Evolutionary conservation across 1,284 basidiomycete species (phyloP), one percentile per base, ranked within the genome.

Genomic region (Golubevia sp.): DNA sequence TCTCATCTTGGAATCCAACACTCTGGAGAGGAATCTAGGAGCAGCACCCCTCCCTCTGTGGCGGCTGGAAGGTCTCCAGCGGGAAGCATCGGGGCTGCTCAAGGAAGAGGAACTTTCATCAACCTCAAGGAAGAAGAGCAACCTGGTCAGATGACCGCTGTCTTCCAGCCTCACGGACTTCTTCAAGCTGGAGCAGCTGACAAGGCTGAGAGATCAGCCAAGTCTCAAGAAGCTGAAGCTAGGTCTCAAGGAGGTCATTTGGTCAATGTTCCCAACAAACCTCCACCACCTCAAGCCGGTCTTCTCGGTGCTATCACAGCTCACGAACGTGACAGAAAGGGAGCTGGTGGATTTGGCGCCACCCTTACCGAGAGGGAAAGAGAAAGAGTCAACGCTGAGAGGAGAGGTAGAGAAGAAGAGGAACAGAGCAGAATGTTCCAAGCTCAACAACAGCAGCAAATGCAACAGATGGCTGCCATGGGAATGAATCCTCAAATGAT

Each of bases 261-360:
- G 50, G 77, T 83, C 55, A 74, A 72, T 21, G 70, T 82, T 55
- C 77, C 77, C 24, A 67, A 64, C 63, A 79, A 81, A 62, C 78
- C 78, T 8, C 73, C 74, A 26, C 77, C 77, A 5, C 80, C 80
- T 21, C 77, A 79, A 63, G 78, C 77, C 3, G 80, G 80, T 15
- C 72, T 83, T 15, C 62, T 83, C 49, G 80, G 80, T 25, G 79
- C 80, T 15, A 83, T 83, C 63, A 78, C 72, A 2, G 76, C 79
- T 13, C 79, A 79, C 64, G 76, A 79, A 57, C 63, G 73, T 34
- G 76, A 79, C 27, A 65, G 76, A 54, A 75, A 74, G 59, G 70
- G 63, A 11, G 76, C 68, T 1, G 76, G 76, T 49, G 76, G 76
- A 2, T 68, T 61, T 26, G 76, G 76, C 21, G 75, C 76, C 11